Evolutionary conservation across 2,329 filamentous ascomycete species (phyloP), one percentile per base, ranked within the genome.

Genomic region (Aspergillus arachidicola): DNA sequence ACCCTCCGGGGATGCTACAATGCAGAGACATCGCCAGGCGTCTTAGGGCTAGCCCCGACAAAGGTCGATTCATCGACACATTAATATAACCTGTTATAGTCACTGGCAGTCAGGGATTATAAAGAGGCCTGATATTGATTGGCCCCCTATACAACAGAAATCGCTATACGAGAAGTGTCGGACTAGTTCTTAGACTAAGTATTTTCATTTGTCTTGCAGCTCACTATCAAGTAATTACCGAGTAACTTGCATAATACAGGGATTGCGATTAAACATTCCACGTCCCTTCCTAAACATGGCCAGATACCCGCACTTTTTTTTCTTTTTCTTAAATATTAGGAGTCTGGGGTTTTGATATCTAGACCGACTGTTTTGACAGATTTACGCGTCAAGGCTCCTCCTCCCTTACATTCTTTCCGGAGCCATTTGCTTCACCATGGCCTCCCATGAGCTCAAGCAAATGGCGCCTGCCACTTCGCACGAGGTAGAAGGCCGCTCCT

Each of bases 401-500:
- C 23, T 23, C 3, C 23, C 2, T 23, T 1, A 14, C 23, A 28
- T 38, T 50, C 34, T 12, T 23, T 30, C 5, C 23, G 19, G 43
- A 23, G 41, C 56, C 28, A 38, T 32, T 34, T 50, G 41, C 28
- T 58, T 36, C 57, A 38, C 19, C 59, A 61, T 61, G 59, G 43
- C 54, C 38, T 50, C 59, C 16, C 53, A 57, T 19, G 59, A 57
- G 23, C 45, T 61, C 23, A 70, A 69, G 61, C 45, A 68, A 21
- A 55, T 61, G 53, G 53, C 56, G 10, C 58, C 64, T 21, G 54
- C 48, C 28, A 68, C 54, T 4, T 54, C 57, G 26, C 62, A 61
- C 19, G 68, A 69, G 59, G 46, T 72, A 16, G 58, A 60, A 16
- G 62, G 55, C 6, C 48, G 36, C n/a, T 46, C 59, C 11, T 62